Evolutionary conservation across 345 rosid genomes (phyloP), one percentile per base, ranked within the genome.

Genomic region (Punica granatum): DNA sequence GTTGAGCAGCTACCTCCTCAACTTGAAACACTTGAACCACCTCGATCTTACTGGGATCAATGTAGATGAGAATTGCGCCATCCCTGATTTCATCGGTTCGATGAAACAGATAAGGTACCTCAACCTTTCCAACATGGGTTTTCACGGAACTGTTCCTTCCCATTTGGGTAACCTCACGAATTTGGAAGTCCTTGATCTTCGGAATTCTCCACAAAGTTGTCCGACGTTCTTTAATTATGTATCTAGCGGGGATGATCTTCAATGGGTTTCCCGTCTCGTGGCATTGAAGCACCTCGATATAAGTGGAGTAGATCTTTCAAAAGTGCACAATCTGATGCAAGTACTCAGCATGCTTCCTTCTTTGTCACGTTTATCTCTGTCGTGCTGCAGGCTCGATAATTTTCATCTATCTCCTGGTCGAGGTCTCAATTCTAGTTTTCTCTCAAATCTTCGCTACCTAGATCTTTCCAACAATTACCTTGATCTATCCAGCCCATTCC

Each of bases 181-280:
- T 14, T 67, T 67, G 46, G 59, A 67, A 25, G 70, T 54, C 60
- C 63, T 67, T 67, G 48, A 49, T 54, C 42, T 67, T n/a, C 41
- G 30, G 51, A 31, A 11, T 49, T 21, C 7, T 49, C 3, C n/a
- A n/a, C n/a, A n/a, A n/a, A n/a, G n/a, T n/a, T n/a, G n/a, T n/a
- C n/a, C n/a, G n/a, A n/a, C n/a, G n/a, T n/a, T n/a, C n/a, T n/a
- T n/a, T n/a, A n/a, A 3, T 54, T 59, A 59, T 31, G 21, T 59
- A 7, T 8, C 18, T 30, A 34, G 28, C 5, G 4, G 7, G 28
- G 63, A 59, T 5, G 36, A 67, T 42, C 16, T 1, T 3, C 61
- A 44, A 30, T 71, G 75, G 72, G 64, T 68, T 30, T 67, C 75
- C 64, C 0, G 33, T 43, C 75, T 67, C 33, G 35, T n/a, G 44